A percentile compares a stretch with the other conserved stretches of the same genome.
These are phyloP conservation scores for Edaphochlamys debaryana DNA, from an alignment of 139 green algal species.

Conservation along the genomic window DNA sequence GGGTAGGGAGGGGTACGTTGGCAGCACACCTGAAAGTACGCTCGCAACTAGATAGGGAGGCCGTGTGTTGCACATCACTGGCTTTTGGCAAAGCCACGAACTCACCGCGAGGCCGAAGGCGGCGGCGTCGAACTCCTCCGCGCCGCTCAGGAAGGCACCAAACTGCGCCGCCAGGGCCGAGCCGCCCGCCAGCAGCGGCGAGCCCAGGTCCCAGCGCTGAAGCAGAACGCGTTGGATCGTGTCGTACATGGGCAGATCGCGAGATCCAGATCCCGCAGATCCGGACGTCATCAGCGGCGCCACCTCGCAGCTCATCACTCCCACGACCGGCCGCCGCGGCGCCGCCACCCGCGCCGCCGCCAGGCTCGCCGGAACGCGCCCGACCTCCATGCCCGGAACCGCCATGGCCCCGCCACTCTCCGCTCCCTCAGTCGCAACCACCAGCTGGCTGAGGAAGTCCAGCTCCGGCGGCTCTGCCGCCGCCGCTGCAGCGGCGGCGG, in stretches of 20 bases:
- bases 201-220: constrained; percentile 9
- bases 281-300: constrained; percentile 9
- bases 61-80: too few relatives aligned
- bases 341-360: neutral
- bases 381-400: neutral
- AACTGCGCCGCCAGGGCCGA: constrained; percentile 49
- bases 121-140: constrained; percentile 72
- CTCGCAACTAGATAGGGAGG: too few relatives aligned
- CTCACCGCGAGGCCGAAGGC: constrained; percentile 70
- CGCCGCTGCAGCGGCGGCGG: neutral
- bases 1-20: too few relatives aligned
- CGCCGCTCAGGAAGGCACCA: constrained; percentile 65
- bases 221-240: constrained; percentile 12
- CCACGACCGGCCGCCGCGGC: neutral
- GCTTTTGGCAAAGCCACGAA: too few relatives aligned
- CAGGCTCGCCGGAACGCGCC: neutral
- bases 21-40: too few relatives aligned
- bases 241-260: constrained; percentile 21
- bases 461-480: neutral
- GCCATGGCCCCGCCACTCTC: constrained; percentile 3
- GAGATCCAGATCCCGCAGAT: too few relatives aligned
- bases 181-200: neutral
- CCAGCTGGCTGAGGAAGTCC: constrained; percentile 11
- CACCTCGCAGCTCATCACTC: constrained; percentile 25
- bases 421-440: too few relatives aligned